Evolutionary conservation across 2,329 filamentous ascomycete genomes (phyloP).

Genomic region (Knufia fluminis): DNA sequence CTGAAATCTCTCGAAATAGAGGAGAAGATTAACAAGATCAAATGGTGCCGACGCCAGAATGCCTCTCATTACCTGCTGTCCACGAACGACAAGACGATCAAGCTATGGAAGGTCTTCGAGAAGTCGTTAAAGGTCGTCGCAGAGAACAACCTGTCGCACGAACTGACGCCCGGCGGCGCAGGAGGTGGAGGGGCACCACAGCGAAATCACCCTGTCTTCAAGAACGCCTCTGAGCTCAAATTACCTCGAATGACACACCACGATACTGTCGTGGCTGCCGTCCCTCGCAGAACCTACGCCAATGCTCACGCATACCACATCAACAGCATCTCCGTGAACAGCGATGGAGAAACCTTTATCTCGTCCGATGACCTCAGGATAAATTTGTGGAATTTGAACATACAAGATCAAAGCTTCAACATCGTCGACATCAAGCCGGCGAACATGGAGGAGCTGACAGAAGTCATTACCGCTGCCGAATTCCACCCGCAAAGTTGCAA

Average conservation of each 20-base stretch:
- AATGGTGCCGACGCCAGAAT: constrained; percentile 98
- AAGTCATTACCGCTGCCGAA: constrained; percentile 96
- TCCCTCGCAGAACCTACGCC: constrained; percentile 90
- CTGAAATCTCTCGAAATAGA: constrained; percentile 98
- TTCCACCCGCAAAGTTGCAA: constrained; percentile 97
- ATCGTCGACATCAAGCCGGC: constrained; percentile 99
- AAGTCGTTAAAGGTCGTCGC: constrained; percentile 98
- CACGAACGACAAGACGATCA: constrained; percentile 99
- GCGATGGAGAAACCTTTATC: constrained; percentile 97
- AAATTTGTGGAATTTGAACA: constrained; percentile 98
- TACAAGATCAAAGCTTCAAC: constrained; percentile 99
- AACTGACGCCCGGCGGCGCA: constrained; percentile 67
- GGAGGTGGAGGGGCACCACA: constrained; percentile 69
- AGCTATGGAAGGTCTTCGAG: constrained; percentile 99
- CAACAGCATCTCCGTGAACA: constrained; percentile 99
- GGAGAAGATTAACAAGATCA: constrained; percentile 99
- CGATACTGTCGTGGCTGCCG: constrained; percentile 93
- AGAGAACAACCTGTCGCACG: constrained; percentile 95
- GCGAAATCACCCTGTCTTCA: constrained; percentile 65
- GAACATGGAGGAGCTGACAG: constrained; percentile 98
- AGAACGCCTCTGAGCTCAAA: constrained; percentile 73
- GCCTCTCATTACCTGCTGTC: constrained; percentile 96
- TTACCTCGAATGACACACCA: constrained; percentile 94
- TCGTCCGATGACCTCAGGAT: constrained; percentile 96
- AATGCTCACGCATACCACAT: constrained; percentile 99